Evolutionary conservation across 2,329 filamentous ascomycete species (phyloP), one percentile per base, ranked within the genome.

Genomic region (Fusarium scirpi): DNA sequence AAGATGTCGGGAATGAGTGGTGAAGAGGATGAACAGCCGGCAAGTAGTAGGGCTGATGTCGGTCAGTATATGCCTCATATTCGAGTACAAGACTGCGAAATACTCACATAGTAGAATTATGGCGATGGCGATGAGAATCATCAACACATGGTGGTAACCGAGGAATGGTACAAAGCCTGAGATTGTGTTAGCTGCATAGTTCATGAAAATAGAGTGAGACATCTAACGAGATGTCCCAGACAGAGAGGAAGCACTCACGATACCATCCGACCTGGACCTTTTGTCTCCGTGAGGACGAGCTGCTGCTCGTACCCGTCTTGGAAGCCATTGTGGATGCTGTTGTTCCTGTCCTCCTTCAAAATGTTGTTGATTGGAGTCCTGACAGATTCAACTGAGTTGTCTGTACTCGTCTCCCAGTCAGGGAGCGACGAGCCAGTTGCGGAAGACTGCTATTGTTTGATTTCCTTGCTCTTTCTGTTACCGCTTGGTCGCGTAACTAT

Each of bases 1-100:
- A 98, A 99, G 82, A 99, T 98, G 78, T 91, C 90, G 27, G 96
- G 96, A 75, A 99, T 98, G 58, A 97, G 85, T 4, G 95, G 96
- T 54, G 95, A 98, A 43, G 95, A 97, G 12, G 95, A 98, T 7
- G 96, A 98, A 82, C 96, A 99, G 76, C 96, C 96, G 77, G 96
- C 95, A 73, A 99, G 86, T 76, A 99, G 84, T 70, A 99, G 89
- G 75, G 96, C 94, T 98, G 40, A 11, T 7, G 12, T 38, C 16
- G 8, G 56, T 72, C 59, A 71, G 67, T 22, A 41, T 6, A 25
- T 30, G 46, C 47, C 41, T 54, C 45, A 47, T 41, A 53, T n/a
- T 10, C 15, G 13, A n/a, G 38, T 10, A 16, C 11, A 20, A 41
- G 20, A 13, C 32, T 30, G 58, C 40, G 34, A 60, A 29, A 46